Base-by-base conservation (phyloP, 129 eudicot species). In the Saussurea involucrata region DNA sequence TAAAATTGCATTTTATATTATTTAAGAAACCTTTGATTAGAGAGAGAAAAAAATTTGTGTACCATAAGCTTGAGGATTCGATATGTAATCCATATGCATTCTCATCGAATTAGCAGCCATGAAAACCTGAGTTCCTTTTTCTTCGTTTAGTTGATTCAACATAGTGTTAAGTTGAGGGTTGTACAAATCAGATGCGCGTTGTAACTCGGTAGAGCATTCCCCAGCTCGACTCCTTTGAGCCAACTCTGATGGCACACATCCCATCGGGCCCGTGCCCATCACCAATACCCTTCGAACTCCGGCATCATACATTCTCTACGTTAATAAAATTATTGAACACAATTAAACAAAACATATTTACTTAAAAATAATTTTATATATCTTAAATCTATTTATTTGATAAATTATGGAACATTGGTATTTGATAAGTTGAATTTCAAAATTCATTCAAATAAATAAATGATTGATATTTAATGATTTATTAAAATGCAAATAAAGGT, bases 191-290 rank as follows among this genome's bases (percentile, higher is more conserved):
- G 97, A 74, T 5, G 96, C 96, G 4, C 76, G 71, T 72, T 83
- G 90, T 24, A 90, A 75, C 20, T 92, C 96, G 7, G 25, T 67
- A 0, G 88, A 84, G 61, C 96, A 92, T 63, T 88, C 84, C 5
- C 96, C 96, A 8, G 78, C 60, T 60, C 82, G 65, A 40, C 97
- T 85, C 11, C 86, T 80, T 33, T 76, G 86, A 4, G 97, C 97
- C 79, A 86, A 25, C 73, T 89, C 97, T 0, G 96, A 91, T 8
- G 96, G 97, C 21, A 88, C 97, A 15, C 97, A 89, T 8, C 97
- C 97, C 83, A 90, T 73, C 1, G 97, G 97, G 0, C 93, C 96
- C 0, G 91, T 86, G 8, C 96, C 97, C 18, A 93, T 92, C 68
- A 92, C 97, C 66, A 90, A 27, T 0, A 92, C 93, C 65, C 88